Evolutionary conservation across 2,329 filamentous ascomycete species (phyloP).

Genomic region (Epichloe bromicola): DNA sequence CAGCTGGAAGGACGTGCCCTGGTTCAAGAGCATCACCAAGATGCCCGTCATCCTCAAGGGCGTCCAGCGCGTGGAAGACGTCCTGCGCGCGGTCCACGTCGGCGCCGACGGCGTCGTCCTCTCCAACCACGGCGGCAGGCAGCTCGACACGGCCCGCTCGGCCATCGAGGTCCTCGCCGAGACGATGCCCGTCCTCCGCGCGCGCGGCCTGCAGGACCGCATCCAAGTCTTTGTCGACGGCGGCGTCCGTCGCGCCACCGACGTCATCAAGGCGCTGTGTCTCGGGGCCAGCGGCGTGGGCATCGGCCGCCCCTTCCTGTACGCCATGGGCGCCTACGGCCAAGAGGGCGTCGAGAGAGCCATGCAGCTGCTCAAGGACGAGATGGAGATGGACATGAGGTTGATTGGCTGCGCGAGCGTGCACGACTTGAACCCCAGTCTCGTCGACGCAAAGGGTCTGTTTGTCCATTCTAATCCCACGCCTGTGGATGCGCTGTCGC

Average conservation of each 20-base stretch:
- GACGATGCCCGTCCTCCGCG: conserved; percentile 75
- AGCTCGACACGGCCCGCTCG: conserved; percentile 83
- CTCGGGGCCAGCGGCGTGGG: conserved; percentile 85
- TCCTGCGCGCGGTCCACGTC: conserved; percentile 68
- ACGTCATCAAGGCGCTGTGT: conserved; percentile 91
- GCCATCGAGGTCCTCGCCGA: conserved; percentile 85
- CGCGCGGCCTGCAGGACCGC: conserved; percentile 57
- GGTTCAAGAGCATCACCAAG: conserved; percentile 79
- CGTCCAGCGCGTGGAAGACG: conserved; percentile 91
- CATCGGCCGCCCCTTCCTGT: conserved; percentile 88
- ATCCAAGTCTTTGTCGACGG: conserved; percentile 89
- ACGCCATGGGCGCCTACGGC: conserved; percentile 90
- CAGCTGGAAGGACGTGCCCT: conserved; percentile 86
- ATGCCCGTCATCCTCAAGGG: conserved; percentile 97
- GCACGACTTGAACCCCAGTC: conserved; percentile 63
- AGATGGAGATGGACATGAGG: conserved; percentile 99
- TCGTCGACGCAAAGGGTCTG: conserved; percentile 68
- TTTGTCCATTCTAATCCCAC: conserved; percentile 35
- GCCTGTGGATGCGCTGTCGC: conserved; percentile 34
- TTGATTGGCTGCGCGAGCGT: conserved; percentile 69
- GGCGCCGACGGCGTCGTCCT: conserved; percentile 84
- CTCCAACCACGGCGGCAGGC: conserved; percentile 89
- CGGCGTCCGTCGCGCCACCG: conserved; percentile 77
- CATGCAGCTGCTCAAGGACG: conserved; percentile 85
- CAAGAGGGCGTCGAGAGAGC: conserved; percentile 76